Conservation (phyloP, 2,329 filamentous ascomycete species). For the Exophiala dermatitidis region DNA sequence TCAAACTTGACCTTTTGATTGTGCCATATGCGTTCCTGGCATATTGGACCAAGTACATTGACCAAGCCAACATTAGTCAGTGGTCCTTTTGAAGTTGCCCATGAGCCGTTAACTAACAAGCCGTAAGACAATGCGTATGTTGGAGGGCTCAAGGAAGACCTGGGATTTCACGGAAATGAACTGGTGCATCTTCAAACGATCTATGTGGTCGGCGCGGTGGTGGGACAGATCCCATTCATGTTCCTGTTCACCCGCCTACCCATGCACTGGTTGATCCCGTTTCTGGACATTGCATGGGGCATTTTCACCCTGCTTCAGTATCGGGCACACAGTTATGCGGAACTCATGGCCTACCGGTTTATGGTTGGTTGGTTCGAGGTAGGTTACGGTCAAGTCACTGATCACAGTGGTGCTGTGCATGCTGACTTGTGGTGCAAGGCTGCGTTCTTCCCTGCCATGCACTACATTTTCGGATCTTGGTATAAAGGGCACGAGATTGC, state of each 20-base stretch:
- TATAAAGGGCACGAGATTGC: conserved; percentile 30
- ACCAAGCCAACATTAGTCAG: conserved; percentile 49
- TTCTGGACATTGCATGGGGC: conserved; percentile 49
- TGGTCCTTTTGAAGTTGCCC: not conserved
- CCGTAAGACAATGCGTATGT: conserved; percentile 49
- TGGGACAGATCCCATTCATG: conserved; percentile 48
- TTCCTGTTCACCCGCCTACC: conserved; percentile 44
- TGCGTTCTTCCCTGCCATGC: conserved; percentile 35
- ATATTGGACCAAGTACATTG: conserved; percentile 51
- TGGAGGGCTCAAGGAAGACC: conserved; percentile 47
- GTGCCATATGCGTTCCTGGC: conserved; percentile 50
- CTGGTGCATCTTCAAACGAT: conserved; percentile 50
- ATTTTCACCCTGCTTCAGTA: conserved; percentile 52
- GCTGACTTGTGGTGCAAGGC: conserved; percentile 26
- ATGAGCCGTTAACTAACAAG: not conserved
- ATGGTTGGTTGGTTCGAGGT: conserved; percentile 16
- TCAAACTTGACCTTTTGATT: conserved; percentile 52
- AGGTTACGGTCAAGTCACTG: conserved; percentile 27
- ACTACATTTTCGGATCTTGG: conserved; percentile 25
- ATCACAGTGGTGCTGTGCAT: too few species aligned
- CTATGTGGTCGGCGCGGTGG: conserved; percentile 46
- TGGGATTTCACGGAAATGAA: conserved; percentile 47
- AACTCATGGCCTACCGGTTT: conserved; percentile 24
- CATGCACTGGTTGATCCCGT: conserved; percentile 47
- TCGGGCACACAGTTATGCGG: conserved; percentile 33